These are phyloP conservation scores for Hypsizygus ulmarius DNA, from an alignment of 1,284 basidiomycete species.

Conservation along the genomic window DNA sequence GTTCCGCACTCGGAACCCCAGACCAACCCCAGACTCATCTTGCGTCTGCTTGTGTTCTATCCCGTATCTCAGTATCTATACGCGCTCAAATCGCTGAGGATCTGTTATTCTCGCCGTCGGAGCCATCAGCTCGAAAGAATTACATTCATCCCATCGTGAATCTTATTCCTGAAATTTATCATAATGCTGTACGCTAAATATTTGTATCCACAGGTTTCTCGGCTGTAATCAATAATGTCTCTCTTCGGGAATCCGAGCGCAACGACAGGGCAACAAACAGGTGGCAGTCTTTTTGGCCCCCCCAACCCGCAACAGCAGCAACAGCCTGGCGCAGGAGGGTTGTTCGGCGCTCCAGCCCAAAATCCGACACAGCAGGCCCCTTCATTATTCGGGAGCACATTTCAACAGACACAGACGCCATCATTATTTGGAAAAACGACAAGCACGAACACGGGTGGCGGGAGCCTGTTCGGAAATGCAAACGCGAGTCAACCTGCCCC, in stretches of 20 bases:
- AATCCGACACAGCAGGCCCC: constrained; percentile 15
- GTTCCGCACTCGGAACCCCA: too few relatives aligned
- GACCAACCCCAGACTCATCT: too few relatives aligned
- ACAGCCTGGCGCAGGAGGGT: constrained; percentile 19
- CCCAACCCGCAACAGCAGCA: constrained; percentile 16
- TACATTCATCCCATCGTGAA: too few relatives aligned
- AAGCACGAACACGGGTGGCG: constrained; percentile 11
- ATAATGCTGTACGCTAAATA: too few relatives aligned
- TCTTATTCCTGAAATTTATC: too few relatives aligned
- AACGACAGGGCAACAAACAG: constrained; percentile 11
- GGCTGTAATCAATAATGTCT: constrained; percentile 9
- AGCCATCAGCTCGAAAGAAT: too few relatives aligned
- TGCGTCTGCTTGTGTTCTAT: too few relatives aligned
- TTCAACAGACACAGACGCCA: constrained; percentile 12
- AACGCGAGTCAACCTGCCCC: constrained; percentile 3
- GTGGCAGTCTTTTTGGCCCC: constrained; percentile 19
- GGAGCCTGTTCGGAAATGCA: constrained; percentile 12
- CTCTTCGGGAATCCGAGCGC: constrained; percentile 11
- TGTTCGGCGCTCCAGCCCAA: constrained; percentile 22
- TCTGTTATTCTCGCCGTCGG: too few relatives aligned
- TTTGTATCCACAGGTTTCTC: not conserved
- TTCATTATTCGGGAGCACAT: constrained; percentile 11
- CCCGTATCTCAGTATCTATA: too few relatives aligned
- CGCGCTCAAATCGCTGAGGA: too few relatives aligned
- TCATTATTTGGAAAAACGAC: constrained; percentile 17